Conservation (phyloP, 192 early-diverging fungal species). For the Obelidium mucronatum region DNA sequence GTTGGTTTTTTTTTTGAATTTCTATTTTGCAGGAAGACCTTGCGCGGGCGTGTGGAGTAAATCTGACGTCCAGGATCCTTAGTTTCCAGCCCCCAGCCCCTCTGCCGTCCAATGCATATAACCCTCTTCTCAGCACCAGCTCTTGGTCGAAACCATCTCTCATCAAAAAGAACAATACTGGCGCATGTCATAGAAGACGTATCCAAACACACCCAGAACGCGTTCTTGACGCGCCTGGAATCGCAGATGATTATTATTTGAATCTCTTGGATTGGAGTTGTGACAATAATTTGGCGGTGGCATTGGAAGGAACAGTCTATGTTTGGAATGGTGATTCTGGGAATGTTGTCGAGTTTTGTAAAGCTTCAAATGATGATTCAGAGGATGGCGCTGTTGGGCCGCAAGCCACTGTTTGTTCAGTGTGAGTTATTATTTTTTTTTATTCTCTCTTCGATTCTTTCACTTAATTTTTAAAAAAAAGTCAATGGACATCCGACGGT, state of each 20-base stretch:
- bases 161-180: conserved; percentile 28
- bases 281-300: conserved; percentile 59
- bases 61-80: conserved; percentile 81
- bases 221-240: conserved; percentile 87
- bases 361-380: conserved; percentile 37
- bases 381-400: conserved; percentile 41
- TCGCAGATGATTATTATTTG: conserved; percentile 64
- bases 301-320: conserved; percentile 58
- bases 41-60: conserved; percentile 80
- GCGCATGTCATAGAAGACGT: conserved; percentile 57
- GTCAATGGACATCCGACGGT: conserved; percentile 56
- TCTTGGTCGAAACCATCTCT: conserved; percentile 22
- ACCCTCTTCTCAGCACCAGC: conserved; percentile 16
- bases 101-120: conserved; percentile 18
- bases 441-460: too few relatives aligned
- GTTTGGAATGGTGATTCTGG: conserved; percentile 64
- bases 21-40: conserved; percentile 78
- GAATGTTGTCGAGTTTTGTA: conserved; percentile 52
- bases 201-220: conserved; percentile 84
- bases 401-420: neutral
- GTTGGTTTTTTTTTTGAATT: conserved; percentile 7
- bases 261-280: conserved; percentile 62
- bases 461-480: neutral
- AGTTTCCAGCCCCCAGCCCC: conserved; percentile 79
- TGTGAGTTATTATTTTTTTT: too few relatives aligned